A percentile compares a stretch with the other conserved stretches of the same genome.
phyloP scores from a whole-genome alignment of 2,329 filamentous ascomycete genomes.

The Pseudopyricularia javanii region DNA sequence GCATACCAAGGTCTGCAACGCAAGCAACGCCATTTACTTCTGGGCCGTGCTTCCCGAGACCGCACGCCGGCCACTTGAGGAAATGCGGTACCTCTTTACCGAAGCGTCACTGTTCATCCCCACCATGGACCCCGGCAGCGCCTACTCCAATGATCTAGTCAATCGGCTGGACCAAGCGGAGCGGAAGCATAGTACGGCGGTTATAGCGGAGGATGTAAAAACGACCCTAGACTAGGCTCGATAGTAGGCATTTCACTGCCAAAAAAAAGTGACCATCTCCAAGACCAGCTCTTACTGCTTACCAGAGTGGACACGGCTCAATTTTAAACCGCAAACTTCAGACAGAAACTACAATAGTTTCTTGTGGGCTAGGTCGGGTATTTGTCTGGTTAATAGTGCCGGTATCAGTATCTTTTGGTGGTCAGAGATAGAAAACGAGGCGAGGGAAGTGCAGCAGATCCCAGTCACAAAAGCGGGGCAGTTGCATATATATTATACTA shows the following conservation, averaged over 20 bases:
- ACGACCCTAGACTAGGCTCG: not conserved
- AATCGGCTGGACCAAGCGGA: not conserved
- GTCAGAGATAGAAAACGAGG: too few relatives aligned
- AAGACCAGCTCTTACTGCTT: too few relatives aligned
- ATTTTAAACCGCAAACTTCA: too few relatives aligned
- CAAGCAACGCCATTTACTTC: slow-evolving; percentile 32
- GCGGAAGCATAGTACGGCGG: not conserved
- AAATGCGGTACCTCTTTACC: slow-evolving; percentile 52
- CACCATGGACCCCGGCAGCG: slow-evolving; percentile 30
- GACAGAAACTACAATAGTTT: too few relatives aligned
- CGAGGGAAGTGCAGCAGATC: too few relatives aligned
- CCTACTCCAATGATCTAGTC: not conserved
- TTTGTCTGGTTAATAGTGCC: too few relatives aligned
- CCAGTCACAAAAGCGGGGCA: too few relatives aligned
- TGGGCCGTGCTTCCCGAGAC: slow-evolving; percentile 54
- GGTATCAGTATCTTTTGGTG: too few relatives aligned
- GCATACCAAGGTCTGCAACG: slow-evolving; percentile 38
- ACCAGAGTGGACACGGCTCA: too few relatives aligned
- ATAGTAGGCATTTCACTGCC: not conserved
- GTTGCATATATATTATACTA: too few relatives aligned
- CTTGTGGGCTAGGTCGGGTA: too few relatives aligned
- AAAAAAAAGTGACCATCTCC: too few relatives aligned
- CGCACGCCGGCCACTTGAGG: slow-evolving; percentile 46
- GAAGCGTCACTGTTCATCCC: slow-evolving; percentile 50
- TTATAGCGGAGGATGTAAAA: not conserved